Base-by-base conservation (phyloP, 202 grass and related monocot genomes). In the Tripidium arundinaceum region DNA sequence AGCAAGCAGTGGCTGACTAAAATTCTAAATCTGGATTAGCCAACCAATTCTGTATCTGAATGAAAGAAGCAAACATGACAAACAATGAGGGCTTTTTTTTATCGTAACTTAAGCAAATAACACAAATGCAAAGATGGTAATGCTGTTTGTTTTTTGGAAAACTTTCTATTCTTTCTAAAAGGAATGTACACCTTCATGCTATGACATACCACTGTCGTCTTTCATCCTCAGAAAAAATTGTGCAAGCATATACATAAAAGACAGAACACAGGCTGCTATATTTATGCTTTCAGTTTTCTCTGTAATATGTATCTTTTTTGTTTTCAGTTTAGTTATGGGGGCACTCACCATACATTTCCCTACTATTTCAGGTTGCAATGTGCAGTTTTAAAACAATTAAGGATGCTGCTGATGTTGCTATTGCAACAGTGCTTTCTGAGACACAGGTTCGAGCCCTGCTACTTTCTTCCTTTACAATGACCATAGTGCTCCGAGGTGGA, bases 401-500 rank as follows among this genome's bases (percentile, higher is more conserved):
- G 73, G 95, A 98, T 87, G 88, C 95, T 50, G 90, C 92, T 75
- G 92, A 98, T 94, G 95, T 98, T 86, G 95, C 95, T 78, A 98
- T 98, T 87, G 88, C 88, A 31, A 91, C 92, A 61, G 94, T 98
- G 95, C 95, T 84, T 93, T 98, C 90, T 86, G 92, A 92, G 70
- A 94, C 94, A 86, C 95, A 98, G 95, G 95, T 98, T 62, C 72
- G 58, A 41, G 26, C n/a, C n/a, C n/a, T n/a, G n/a, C n/a, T 41
- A 67, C 81, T 60, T 10, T 63, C 16, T 80, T 70, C 46, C 24
- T 15, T n/a, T 65, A 13, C 47, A 78, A 34, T 68, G 34, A 76
- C 25, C 7, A 76, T 72, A 8, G 52, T 43, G 34, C 19, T 81
- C 21, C 5, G 25, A 26, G 55, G 74, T 36, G 9, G 55, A 54